Base-by-base conservation (phyloP, 306 rosid species). In the Mucuna pruriens region DNA sequence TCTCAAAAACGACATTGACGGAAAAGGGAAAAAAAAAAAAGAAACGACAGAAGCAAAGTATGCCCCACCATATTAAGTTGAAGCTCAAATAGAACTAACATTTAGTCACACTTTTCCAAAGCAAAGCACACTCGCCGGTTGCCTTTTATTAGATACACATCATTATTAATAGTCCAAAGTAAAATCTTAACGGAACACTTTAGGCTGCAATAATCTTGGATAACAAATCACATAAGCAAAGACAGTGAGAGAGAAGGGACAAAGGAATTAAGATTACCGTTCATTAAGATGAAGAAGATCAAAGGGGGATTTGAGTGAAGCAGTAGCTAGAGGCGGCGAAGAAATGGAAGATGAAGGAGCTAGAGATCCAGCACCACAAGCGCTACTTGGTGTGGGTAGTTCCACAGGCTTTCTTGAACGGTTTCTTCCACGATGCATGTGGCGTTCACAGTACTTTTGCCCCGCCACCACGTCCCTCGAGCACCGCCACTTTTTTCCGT, bases 361-460 rank as follows among this genome's bases (percentile, higher is more conserved):
- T 26, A 82, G 70, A 85, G 63, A 15, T 23, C 81, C 82, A 15
- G 26, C 22, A 15, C 82, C 83, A 17, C 63, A 44, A 12, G 71
- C 10, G 3, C 82, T 33, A 82, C 83, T 33, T 74, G 97, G 83
- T 80, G 92, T 88, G 91, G 93, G 82, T 52, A 75, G 90, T 96
- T 96, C 99, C 99, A 96, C 99, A 92, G 91, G 99, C 97, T 96
- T 96, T 93, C 99, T 96, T 96, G 99, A 96, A 96, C 99, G 99
- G 94, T 90, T 94, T 66, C 92, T 75, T 71, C 98, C 99, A 7
- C 98, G 98, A 84, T 96, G 97, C 87, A 96, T 83, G 81, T 96
- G 99, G 46, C 99, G 96, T 72, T 94, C 98, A 66, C 99, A 94
- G 91, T 96, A 96, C 96, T 96, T 96, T 74, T 96, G 98, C n/a